Conservation (phyloP, 2,329 filamentous ascomycete species). For the Diplodia mutila region DNA sequence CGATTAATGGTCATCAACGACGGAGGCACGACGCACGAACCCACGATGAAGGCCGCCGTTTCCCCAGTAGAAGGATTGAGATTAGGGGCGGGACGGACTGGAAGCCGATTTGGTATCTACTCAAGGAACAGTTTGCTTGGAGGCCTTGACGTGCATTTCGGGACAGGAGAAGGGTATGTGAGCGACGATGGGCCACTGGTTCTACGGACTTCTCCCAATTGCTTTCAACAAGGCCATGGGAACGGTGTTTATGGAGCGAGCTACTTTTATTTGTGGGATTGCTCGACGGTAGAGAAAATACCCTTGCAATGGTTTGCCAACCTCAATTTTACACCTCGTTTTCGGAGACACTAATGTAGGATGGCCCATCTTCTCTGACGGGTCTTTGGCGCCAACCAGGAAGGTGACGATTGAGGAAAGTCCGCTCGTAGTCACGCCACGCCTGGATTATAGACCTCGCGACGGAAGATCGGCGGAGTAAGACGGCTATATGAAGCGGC, state of each 20-base stretch:
- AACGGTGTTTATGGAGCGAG: conserved; percentile 6
- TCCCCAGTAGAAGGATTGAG: neutral
- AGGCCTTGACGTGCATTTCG: neutral
- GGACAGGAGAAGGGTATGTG: neutral
- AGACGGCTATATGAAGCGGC: neutral
- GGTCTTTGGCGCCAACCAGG: neutral
- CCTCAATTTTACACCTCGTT: neutral
- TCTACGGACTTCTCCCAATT: neutral
- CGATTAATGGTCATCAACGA: conserved; percentile 9
- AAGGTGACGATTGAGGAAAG: neutral
- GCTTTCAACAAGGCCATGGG: conserved; percentile 9
- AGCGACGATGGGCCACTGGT: neutral
- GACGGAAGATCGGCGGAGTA: neutral
- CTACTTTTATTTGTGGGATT: neutral
- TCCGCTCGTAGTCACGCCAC: neutral
- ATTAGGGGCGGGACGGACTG: neutral
- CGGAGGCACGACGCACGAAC: neutral
- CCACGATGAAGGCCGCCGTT: neutral
- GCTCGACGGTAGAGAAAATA: conserved; percentile 13
- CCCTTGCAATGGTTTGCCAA: conserved; percentile 9
- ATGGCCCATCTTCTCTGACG: neutral
- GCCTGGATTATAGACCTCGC: neutral
- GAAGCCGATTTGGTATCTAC: neutral
- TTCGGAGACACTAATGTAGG: neutral
- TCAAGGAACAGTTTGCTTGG: neutral